Conservation (phyloP, 495 filamentous ascomycete genomes). For the Tuber magnatum region DNA sequence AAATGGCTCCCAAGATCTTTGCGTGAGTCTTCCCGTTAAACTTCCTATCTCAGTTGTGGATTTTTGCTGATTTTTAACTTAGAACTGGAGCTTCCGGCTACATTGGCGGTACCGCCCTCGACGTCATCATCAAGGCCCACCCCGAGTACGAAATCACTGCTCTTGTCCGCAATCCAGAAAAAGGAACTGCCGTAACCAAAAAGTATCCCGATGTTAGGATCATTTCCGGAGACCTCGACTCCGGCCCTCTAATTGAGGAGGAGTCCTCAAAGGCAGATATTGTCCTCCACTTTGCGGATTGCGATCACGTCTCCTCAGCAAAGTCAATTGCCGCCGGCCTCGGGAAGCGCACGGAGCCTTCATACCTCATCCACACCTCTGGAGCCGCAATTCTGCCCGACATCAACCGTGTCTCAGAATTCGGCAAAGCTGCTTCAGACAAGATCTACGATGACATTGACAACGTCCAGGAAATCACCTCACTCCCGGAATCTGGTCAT, state of each 20-base stretch:
- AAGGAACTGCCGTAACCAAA: slow-evolving; percentile 13
- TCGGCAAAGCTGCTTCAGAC: slow-evolving; percentile 47
- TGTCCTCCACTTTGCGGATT: slow-evolving; percentile 52
- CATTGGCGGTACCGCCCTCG: slow-evolving; percentile 49
- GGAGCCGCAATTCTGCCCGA: slow-evolving; percentile 53
- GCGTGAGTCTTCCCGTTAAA: slow-evolving; percentile 12
- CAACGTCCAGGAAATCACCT: slow-evolving; percentile 47
- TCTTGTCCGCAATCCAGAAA: slow-evolving; percentile 44
- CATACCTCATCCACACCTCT: slow-evolving; percentile 54
- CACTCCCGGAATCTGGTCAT: slow-evolving; percentile 50
- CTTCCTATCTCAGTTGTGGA: neutral
- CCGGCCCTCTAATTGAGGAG: slow-evolving; percentile 47
- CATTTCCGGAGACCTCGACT: slow-evolving; percentile 52
- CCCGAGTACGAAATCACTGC: slow-evolving; percentile 46
- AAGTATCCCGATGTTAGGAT: slow-evolving; percentile 50
- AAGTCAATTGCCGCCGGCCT: slow-evolving; percentile 49
- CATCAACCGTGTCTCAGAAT: slow-evolving; percentile 37
- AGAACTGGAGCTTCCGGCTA: slow-evolving; percentile 50
- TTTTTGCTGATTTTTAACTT: neutral
- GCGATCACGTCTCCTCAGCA: slow-evolving; percentile 49
- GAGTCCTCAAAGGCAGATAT: slow-evolving; percentile 54
- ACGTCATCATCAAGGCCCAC: slow-evolving; percentile 43
- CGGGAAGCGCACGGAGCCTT: slow-evolving; percentile 27
- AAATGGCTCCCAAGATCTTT: slow-evolving; percentile 39
- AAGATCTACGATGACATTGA: slow-evolving; percentile 59